Evolutionary conservation across 371 early-diverging fungal species (phyloP), one percentile per base, ranked within the genome.

Genomic region (Circinella minor): DNA sequence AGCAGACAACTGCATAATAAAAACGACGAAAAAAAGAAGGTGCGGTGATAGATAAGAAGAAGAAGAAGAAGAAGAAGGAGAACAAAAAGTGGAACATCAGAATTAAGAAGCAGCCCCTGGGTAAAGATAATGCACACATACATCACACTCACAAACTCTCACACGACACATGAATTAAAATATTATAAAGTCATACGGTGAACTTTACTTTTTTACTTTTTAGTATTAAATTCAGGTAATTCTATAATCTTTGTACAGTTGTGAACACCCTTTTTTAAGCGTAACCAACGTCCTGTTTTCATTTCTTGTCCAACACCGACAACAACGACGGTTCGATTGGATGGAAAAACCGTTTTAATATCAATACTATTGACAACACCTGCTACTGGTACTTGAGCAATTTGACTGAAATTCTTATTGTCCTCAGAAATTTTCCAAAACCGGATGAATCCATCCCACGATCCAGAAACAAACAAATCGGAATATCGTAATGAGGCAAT

Each of bases 241-340:
- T 87, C 88, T 57, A 90, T 74, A 14, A 87, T 70, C 72, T 77
- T 78, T 71, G 90, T 81, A 65, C 87, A 82, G 71, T 95, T 94
- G 79, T 88, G 92, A 20, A 84, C 90, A 47, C 86, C 83, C 9
- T 57, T 57, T 73, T 89, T 88, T 70, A 89, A 71, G 71, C 88
- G 81, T 77, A 90, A 76, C 99, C 99, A 98, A 57, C 99, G 89
- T n/a, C 99, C 99, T 55, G 91, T 67, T 67, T 90, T 85, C 68
- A 93, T 93, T 76, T 98, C 97, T 77, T 95, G 94, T 17, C 96
- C 96, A 36, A 93, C 81, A 13, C 91, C 96, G 0, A 88, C 89
- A 3, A 90, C 87, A n/a, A 97, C 66, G n/a, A 84, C 62, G 7
- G 88, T 84, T 48, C 78, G 86, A 55, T 83, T 86, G 38, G 81